A percentile compares a stretch with the other conserved stretches of the same genome.
Conservation (phyloP, 176 grass and related monocot species). For the Chrysopogon serrulatus region DNA sequence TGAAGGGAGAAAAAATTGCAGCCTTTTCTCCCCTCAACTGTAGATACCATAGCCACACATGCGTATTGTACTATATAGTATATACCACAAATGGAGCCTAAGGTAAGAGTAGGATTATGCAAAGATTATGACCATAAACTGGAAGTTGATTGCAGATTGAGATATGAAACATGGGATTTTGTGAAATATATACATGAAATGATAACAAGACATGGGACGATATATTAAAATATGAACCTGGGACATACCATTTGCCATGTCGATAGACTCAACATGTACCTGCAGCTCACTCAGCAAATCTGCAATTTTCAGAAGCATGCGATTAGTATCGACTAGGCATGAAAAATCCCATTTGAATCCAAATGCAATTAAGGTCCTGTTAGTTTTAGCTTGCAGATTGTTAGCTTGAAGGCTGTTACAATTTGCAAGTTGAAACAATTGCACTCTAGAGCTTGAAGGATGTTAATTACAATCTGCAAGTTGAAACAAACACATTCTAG, state of each 20-base stretch:
- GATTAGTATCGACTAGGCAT: not conserved
- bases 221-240: not conserved
- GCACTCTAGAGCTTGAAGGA: too few species aligned
- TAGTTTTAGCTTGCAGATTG: too few species aligned
- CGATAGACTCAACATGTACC: conserved; percentile 84
- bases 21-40: too few species aligned
- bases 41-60: too few species aligned
- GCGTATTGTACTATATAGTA: too few species aligned
- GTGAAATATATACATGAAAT: not conserved
- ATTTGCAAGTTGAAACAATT: too few species aligned
- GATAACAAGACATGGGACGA: not conserved
- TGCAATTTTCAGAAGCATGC: conserved; percentile 28
- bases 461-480: too few species aligned
- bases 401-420: not conserved
- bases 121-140: not conserved
- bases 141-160: not conserved
- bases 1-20: too few species aligned
- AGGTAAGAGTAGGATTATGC: not conserved
- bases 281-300: conserved; percentile 78
- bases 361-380: not conserved
- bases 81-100: not conserved
- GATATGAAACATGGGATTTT: not conserved
- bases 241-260: conserved; percentile 75
- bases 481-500: not conserved
- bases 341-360: not conserved